Evolutionary conservation across 2,329 filamentous ascomycete genomes (phyloP), one percentile per base, ranked within the genome.

Genomic region (Cryphonectria naterciae): DNA sequence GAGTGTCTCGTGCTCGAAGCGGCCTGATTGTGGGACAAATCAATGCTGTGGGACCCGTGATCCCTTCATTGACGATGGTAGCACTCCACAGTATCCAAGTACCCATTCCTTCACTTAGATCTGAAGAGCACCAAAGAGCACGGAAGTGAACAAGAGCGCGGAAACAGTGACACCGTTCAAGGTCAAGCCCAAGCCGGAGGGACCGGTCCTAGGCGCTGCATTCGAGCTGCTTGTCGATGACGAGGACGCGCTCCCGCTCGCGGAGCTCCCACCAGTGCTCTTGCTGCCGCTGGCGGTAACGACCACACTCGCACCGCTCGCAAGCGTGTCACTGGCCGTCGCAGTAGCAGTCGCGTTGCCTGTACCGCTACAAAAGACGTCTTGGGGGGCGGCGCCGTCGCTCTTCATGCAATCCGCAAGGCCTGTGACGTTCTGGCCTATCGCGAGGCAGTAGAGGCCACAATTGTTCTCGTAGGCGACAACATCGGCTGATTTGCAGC

Each of bases 401-500:
- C 73, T 72, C 54, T 75, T 76, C 17, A 85, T 70, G 70, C 83
- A 85, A 4, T 75, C 43, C 5, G 76, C 75, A 46, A 85, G 75
- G 5, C 79, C 74, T 15, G 73, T 69, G 66, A 83, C 75, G 32
- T 74, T 77, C 73, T 85, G 83, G 60, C 75, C 81, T 56, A 78
- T 76, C 0, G 82, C 83, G 22, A 83, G 80, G 74, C 83, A 85
- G 81, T 84, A 85, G 66, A 84, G 75, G 15, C 80, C 81, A 77
- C 83, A 73, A 35, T 67, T 60, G 49, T 63, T 58, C 35, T 35
- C 76, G 79, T 84, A 85, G 64, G 77, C 77, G 39, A 80, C 74
- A 15, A 84, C 78, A 13, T 77, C 76, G 39, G 82, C 81, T 1
- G 74, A 61, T n/a, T 78, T 76, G 77, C 71, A 73, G 69, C 71